Evolutionary conservation across 495 filamentous ascomycete species (phyloP), one percentile per base, ranked within the genome.

Genomic region (Aspergillus egyptiacus): DNA sequence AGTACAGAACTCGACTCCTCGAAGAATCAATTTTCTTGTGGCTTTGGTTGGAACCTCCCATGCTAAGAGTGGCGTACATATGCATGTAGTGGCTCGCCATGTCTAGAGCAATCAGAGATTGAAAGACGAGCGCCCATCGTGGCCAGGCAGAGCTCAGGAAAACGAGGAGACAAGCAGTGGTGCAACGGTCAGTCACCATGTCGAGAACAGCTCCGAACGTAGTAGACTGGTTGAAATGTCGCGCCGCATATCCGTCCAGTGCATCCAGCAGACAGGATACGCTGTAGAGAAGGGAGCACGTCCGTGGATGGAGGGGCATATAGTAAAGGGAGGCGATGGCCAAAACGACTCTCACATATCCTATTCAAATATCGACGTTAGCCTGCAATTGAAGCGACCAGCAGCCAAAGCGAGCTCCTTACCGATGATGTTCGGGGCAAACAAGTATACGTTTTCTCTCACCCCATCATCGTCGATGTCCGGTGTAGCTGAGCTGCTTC

Each of bases 31-130:
- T 82, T 55, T 86, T 93, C 84, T 98, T 98, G 70, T 98, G 93
- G 62, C 87, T 93, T 64, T 82, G 77, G 33, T 77, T 78, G 13
- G 69, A 64, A 15, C 85, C 88, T 27, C 83, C 88, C 86, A 94
- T 89, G 57, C 79, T 79, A 48, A 74, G 58, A 13, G 89, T 95
- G 9, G 89, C 90, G 65, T 89, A 97, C 89, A 98, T 96, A 70
- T 98, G 94, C 75, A 96, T 87, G 68, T 96, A 98, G 66, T 98
- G 93, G 68, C 87, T 93, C 27, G 94, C 88, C 55, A 98, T 69
- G 66, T 98, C 93, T 60, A 97, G 64, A 44, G 82, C 82, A 59
- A 97, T 98, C 59, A 98, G 73, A 23, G 83, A 78, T 71, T 97
- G 94, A 79, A 97, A 97, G 40, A 97, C 47, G 53, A 97, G 84